Conservation (phyloP, 805 yeast genomes). For the Ascoidea rubescens region DNA sequence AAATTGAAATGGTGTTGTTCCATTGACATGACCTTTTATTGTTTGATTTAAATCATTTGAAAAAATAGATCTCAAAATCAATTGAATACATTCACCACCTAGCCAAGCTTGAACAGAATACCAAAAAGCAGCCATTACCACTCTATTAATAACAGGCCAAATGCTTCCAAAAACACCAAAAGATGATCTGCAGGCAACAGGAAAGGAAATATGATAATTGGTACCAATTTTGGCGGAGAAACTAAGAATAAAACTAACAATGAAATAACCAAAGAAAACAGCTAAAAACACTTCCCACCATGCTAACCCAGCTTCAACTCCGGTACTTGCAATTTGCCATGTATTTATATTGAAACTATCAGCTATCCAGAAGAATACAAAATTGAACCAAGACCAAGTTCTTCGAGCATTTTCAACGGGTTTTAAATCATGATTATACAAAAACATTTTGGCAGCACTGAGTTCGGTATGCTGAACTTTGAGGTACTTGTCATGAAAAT, state of each 20-base stretch:
- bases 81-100: conserved; percentile 69
- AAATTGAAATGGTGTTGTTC: conserved; percentile 60
- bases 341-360: conserved; percentile 85
- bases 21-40: conserved; percentile 50
- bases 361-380: conserved; percentile 72
- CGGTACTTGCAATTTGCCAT: conserved; percentile 85
- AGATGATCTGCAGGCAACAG: conserved; percentile 66
- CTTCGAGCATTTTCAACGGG: conserved; percentile 68
- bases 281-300: conserved; percentile 93
- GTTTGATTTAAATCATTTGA: conserved; percentile 47
- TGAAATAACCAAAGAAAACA: conserved; percentile 72
- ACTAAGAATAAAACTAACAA: conserved; percentile 57
- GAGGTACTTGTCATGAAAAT: conserved; percentile 18
- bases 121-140: conserved; percentile 81
- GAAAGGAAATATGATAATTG: conserved; percentile 72
- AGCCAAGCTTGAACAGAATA: conserved; percentile 77
- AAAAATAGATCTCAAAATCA: conserved; percentile 68
- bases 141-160: conserved; percentile 84
- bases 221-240: conserved; percentile 71
- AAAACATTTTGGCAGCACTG: conserved; percentile 45
- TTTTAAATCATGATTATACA: conserved; percentile 60
- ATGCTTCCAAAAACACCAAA: conserved; percentile 80
- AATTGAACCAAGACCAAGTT: conserved; percentile 80
- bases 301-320: conserved; percentile 59
- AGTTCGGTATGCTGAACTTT: conserved; percentile 19